Percentiles rank a stretch among this genome's conserved stretches.
Evolutionary conservation across 2,329 filamentous ascomycete genomes (phyloP).

Genomic region (Arthrobotrys conoides): DNA sequence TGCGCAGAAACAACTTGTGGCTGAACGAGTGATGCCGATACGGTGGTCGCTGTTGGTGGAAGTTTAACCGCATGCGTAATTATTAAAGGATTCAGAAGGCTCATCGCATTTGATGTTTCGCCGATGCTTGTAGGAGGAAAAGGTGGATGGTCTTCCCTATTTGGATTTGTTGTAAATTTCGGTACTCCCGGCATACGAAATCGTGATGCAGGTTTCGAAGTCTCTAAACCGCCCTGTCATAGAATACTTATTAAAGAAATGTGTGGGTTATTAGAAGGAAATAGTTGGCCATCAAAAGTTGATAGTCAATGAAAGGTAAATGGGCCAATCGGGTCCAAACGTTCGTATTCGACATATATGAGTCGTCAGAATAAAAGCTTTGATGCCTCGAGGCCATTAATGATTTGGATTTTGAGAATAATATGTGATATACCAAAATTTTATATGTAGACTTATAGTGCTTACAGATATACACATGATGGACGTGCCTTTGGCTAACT

Average conservation of each 20-base stretch:
- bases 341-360: too few species aligned
- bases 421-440: too few species aligned
- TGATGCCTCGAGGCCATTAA: too few species aligned
- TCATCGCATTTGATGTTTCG: slow-evolving; percentile 1
- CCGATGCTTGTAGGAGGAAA: slow-evolving; percentile 9
- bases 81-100: not conserved
- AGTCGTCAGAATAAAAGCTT: not conserved
- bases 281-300: too few species aligned
- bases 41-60: slow-evolving; percentile 16
- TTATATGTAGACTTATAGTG: too few species aligned
- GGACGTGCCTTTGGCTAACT: too few species aligned
- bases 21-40: not conserved
- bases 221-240: not conserved
- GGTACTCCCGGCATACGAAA: slow-evolving; percentile 38
- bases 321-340: too few species aligned
- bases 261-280: too few species aligned
- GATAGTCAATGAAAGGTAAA: too few species aligned
- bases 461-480: too few species aligned
- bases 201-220: not conserved
- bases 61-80: slow-evolving; percentile 42
- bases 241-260: too few species aligned
- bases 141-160: slow-evolving; percentile 27
- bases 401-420: too few species aligned
- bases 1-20: slow-evolving; percentile 36
- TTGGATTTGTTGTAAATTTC: slow-evolving; percentile 22